Evolutionary conservation across 169 alveolate genomes (phyloP).

Genomic region (Cryptosporidium viatorum): DNA sequence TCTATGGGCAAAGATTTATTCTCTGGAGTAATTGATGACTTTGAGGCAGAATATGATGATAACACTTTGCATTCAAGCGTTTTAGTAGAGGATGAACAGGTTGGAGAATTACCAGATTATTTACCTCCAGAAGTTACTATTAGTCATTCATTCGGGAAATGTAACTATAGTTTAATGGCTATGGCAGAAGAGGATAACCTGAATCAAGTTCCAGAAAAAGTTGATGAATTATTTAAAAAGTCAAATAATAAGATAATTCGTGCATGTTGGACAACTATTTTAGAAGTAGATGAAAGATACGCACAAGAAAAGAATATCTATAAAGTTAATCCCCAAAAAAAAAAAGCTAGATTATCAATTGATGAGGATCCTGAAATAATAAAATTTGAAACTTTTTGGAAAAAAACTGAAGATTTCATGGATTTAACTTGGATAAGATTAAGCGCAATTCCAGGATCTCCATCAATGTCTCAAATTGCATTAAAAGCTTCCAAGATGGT

Average conservation of each 20-base stretch:
- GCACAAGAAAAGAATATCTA: background rate
- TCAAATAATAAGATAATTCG: constrained; percentile 46
- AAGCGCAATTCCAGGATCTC: constrained; percentile 74
- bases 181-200: constrained; percentile 74
- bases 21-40: background rate
- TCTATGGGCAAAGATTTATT: constrained; percentile 43
- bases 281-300: constrained; percentile 42
- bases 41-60: background rate
- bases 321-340: constrained; percentile 9
- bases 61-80: constrained; percentile 26
- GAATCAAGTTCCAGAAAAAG: constrained; percentile 49
- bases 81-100: constrained; percentile 34
- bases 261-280: constrained; percentile 55
- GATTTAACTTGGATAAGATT: constrained; percentile 60
- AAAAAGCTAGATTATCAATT: constrained; percentile 11
- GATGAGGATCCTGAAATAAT: constrained; percentile 66
- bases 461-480: constrained; percentile 73
- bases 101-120: constrained; percentile 48
- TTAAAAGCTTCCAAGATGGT: constrained; percentile 13
- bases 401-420: constrained; percentile 16
- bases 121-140: constrained; percentile 48
- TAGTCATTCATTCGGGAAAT: constrained; percentile 62
- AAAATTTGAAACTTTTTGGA: constrained; percentile 48
- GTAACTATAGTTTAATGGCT: constrained; percentile 40
- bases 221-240: constrained; percentile 53